Percentiles rank a stretch among this genome's conserved stretches.
Evolutionary conservation across 805 yeast genomes (phyloP).

Genomic region (Candida xyloterini): DNA sequence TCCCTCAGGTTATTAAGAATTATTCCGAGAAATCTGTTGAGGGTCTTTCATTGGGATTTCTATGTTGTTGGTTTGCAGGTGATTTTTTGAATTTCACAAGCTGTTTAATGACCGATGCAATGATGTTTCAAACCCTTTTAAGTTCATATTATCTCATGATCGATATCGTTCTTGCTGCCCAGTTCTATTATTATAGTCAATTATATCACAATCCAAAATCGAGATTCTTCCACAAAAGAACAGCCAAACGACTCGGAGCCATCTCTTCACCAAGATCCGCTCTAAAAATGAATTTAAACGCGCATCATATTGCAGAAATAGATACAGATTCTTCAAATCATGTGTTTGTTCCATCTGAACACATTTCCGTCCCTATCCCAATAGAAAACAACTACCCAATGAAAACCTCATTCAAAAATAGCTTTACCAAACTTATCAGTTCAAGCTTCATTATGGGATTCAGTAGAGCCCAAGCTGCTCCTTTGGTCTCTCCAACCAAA

Average conservation of each 20-base stretch:
- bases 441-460: conserved; percentile 31
- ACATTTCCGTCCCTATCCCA: conserved; percentile 7
- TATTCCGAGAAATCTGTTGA: conserved; percentile 59
- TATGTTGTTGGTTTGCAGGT: conserved; percentile 63
- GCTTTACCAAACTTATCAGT: conserved; percentile 24
- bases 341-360: conserved; percentile 7
- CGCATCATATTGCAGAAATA: conserved; percentile 2
- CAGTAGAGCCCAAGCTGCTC: conserved; percentile 27
- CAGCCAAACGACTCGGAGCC: conserved; percentile 14
- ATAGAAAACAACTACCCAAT: neutral
- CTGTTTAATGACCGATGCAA: conserved; percentile 45
- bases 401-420: conserved; percentile 6
- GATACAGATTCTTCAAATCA: conserved; percentile 1
- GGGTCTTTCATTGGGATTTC: conserved; percentile 61
- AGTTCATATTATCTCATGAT: conserved; percentile 49
- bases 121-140: conserved; percentile 45
- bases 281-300: conserved; percentile 21
- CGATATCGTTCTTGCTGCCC: conserved; percentile 43
- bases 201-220: conserved; percentile 38
- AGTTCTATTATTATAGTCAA: conserved; percentile 46
- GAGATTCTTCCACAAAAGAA: conserved; percentile 24
- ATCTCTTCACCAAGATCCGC: conserved; percentile 26
- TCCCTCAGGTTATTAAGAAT: conserved; percentile 65
- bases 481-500: neutral
- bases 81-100: conserved; percentile 53